Evolutionary conservation across 176 grass and related monocot genomes (phyloP).

Genomic region (Lolium perenne): DNA sequence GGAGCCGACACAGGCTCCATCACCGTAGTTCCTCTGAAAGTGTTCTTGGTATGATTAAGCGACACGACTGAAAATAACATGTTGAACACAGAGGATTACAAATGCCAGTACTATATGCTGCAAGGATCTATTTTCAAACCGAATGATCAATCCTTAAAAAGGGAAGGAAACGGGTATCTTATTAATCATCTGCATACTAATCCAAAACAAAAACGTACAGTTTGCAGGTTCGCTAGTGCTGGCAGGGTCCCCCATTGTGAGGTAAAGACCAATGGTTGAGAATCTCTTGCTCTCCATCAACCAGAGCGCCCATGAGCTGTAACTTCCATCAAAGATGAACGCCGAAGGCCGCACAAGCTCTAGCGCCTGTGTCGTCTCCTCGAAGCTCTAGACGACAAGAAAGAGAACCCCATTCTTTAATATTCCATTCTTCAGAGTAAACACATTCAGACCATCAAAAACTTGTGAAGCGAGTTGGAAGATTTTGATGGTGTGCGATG

Average conservation of each 20-base stretch:
- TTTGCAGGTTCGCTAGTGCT: neutral
- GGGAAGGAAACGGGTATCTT: neutral
- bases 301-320: constrained; percentile 51
- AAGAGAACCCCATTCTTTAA: neutral
- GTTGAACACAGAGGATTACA: neutral
- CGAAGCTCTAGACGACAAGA: constrained; percentile 53
- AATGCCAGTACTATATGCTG: neutral
- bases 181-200: neutral
- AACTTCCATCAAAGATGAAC: constrained; percentile 55
- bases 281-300: constrained; percentile 31
- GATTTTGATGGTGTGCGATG: neutral
- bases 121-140: neutral
- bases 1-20: constrained; percentile 49
- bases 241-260: constrained; percentile 45
- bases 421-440: neutral
- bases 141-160: neutral
- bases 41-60: constrained; percentile 49
- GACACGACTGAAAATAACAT: constrained; percentile 59
- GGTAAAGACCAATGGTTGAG: constrained; percentile 52
- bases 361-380: constrained; percentile 72
- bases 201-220: constrained; percentile 35
- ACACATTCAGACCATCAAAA: neutral
- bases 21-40: neutral
- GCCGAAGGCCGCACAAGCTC: constrained; percentile 67
- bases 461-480: neutral